A percentile compares a stretch with the other conserved stretches of the same genome.
These are phyloP conservation scores for Sugiyamaella japonica DNA, from an alignment of 1,139 yeast species.

Conservation along the genomic window DNA sequence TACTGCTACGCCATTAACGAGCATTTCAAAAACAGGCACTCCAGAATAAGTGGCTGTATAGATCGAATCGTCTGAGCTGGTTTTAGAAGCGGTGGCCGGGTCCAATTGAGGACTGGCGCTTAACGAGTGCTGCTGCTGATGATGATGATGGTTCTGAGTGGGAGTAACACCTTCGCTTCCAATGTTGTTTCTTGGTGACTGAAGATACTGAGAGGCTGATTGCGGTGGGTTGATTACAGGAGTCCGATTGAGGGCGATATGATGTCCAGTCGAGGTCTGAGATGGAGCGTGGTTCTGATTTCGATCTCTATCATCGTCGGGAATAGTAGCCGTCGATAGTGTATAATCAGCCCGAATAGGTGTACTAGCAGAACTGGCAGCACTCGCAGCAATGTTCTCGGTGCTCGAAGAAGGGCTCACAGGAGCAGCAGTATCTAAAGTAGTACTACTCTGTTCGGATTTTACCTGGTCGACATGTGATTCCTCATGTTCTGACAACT, in stretches of 20 bases:
- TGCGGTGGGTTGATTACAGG: neutral
- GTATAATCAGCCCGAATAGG: constrained; percentile 17
- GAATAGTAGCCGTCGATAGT: constrained; percentile 16
- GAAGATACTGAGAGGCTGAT: constrained; percentile 6
- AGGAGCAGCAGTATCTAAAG: neutral
- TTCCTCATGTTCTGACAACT: neutral
- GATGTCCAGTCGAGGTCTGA: neutral
- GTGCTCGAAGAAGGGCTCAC: constrained; percentile 1
- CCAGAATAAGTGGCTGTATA: constrained; percentile 34
- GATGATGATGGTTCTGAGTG: constrained; percentile 2
- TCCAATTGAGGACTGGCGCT: constrained; percentile 15
- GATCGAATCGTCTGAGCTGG: constrained; percentile 10
- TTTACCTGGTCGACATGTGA: neutral
- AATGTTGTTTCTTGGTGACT: constrained; percentile 7
- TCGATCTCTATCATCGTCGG: constrained; percentile 11
- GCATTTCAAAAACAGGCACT: constrained; percentile 78
- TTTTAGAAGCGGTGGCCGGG: neutral
- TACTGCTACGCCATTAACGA: constrained; percentile 69
- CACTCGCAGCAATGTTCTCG: neutral
- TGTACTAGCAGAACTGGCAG: neutral
- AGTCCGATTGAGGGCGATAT: constrained; percentile 5
- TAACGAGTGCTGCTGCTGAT: constrained; percentile 5
- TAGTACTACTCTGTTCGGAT: neutral
- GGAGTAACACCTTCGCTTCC: constrained; percentile 5
- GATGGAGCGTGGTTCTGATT: neutral